Evolutionary conservation across 2,329 filamentous ascomycete genomes (phyloP).

Genomic region (Ophiostoma australiae): DNA sequence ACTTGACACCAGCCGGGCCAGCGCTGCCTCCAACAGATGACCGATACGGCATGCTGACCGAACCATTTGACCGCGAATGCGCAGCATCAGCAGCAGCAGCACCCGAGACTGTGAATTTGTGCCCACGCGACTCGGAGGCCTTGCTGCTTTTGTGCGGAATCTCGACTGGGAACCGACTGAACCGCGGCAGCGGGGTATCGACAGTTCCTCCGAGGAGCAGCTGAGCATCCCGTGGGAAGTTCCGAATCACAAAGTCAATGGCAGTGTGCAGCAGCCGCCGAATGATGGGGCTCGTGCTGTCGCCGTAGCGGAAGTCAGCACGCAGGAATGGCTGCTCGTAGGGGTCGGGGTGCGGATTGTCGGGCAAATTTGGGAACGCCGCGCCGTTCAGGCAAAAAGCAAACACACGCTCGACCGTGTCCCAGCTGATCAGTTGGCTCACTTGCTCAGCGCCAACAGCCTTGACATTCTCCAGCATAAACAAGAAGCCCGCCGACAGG

Average conservation of each 20-base stretch:
- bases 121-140: neutral
- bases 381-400: slow-evolving; percentile 31
- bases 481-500: slow-evolving; percentile 26
- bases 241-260: slow-evolving; percentile 55
- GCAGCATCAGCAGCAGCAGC: neutral
- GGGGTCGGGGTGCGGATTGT: slow-evolving; percentile 29
- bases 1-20: slow-evolving; percentile 3
- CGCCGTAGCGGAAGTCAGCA: slow-evolving; percentile 47
- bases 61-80: slow-evolving; percentile 21
- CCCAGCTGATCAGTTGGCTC: slow-evolving; percentile 25
- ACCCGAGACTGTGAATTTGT: neutral
- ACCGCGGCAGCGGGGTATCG: slow-evolving; percentile 1
- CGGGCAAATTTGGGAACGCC: slow-evolving; percentile 29
- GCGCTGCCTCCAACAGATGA: neutral
- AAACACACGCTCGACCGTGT: slow-evolving; percentile 26
- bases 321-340: slow-evolving; percentile 25
- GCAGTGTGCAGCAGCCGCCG: slow-evolving; percentile 48
- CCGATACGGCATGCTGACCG: slow-evolving; percentile 25
- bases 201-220: neutral
- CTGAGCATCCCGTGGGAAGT: slow-evolving; percentile 54
- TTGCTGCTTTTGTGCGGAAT: neutral
- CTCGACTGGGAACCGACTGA: slow-evolving; percentile 4
- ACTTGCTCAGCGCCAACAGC: slow-evolving; percentile 21
- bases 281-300: slow-evolving; percentile 43
- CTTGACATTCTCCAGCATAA: slow-evolving; percentile 27